Evolutionary conservation across 106 monocot species (phyloP), one percentile per base, ranked within the genome.

Genomic region (Acorus gramineus): DNA sequence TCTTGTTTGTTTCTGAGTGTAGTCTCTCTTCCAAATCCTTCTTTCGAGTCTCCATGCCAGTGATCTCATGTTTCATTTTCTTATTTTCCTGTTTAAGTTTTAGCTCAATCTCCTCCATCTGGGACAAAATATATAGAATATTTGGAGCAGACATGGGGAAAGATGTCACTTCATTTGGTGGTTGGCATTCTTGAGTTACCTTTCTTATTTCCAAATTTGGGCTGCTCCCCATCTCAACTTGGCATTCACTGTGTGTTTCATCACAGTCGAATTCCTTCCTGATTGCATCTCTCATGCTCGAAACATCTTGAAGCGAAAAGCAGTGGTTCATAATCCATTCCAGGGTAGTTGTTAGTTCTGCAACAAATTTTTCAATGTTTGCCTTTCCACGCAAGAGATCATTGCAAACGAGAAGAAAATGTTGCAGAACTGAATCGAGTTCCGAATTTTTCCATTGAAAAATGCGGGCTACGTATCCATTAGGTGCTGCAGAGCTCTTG

Each of bases 311-410:
- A 69, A 81, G 65, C 44, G 80, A 82, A 73, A 85, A 81, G 56
- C 84, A 84, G 52, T 81, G 80, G 53, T 73, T 77, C 42, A 77
- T 58, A 48, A 86, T 76, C 80, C 84, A 86, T 60, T 84, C 84
- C 48, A 91, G 58, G 28, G 78, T 63, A 44, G 75, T 74, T 42
- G 61, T 64, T 45, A 86, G 14, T 68, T 78, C 86, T 67, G 9
- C 2, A 4, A 66, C 12, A 62, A 91, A 81, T 9, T 47, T 56
- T 62, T 81, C 76, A 14, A 81, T 69, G 49, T 76, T 69, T 52
- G 69, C 63, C 63, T 69, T 81, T 28, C 74, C 71, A 65, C 69
- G 51, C 52, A 91, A 56, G 14, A 91, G 12, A 71, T 76, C 64
- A 52, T 81, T 86, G 71, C 90, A 86, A 4, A 57, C 73, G 57